Base-by-base conservation (phyloP, 106 monocot genomes). In the Amphibolis antarctica region DNA sequence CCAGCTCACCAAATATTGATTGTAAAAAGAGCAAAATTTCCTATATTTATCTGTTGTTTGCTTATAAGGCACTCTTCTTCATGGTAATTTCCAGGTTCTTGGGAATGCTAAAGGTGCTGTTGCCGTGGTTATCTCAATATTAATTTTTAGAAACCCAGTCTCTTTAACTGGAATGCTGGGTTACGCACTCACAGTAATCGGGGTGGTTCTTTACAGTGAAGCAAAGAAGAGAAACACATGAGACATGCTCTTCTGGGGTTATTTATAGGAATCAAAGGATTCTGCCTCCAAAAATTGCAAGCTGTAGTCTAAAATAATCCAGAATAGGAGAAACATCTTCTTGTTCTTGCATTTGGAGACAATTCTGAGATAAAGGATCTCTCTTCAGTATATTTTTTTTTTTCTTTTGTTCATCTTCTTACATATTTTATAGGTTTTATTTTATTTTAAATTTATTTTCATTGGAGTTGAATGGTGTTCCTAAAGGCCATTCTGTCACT, bases 51-150 rank as follows among this genome's bases (percentile, higher is more conserved):
- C 7, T 36, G 36, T 36, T 36, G 36, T 36, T 36, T 36, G 36
- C 36, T 36, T 36, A 36, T 7, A 36, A 36, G 36, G 36, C 36
- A 36, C 36, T 36, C 36, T 36, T 26, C 15, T 57, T 19, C 24
- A 21, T 42, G 42, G 10, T 12, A 25, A 48, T 26, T 72, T 63
- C 21, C 64, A 89, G 89, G 89, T 89, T 66, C 82, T 89, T 26
- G 89, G 89, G 60, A 89, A 89, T 70, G 84, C 89, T 1, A 89
- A 89, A 77, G 89, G 89, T 10, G 89, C 89, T 20, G 77, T 89
- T 0, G 89, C 85, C 2, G 89, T 89, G 44, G 89, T 89, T 0
- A 60, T 89, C 11, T 89, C 89, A 42, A 82, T 89, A 42, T 59
- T 85, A 30, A 79, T 89, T 66, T 89, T 89, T 50, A 82, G 57